Percentiles rank a stretch among this genome's conserved stretches.
These are phyloP conservation scores for Cicer chorassanicum DNA, from an alignment of 306 rosid species.

Conservation along the genomic window DNA sequence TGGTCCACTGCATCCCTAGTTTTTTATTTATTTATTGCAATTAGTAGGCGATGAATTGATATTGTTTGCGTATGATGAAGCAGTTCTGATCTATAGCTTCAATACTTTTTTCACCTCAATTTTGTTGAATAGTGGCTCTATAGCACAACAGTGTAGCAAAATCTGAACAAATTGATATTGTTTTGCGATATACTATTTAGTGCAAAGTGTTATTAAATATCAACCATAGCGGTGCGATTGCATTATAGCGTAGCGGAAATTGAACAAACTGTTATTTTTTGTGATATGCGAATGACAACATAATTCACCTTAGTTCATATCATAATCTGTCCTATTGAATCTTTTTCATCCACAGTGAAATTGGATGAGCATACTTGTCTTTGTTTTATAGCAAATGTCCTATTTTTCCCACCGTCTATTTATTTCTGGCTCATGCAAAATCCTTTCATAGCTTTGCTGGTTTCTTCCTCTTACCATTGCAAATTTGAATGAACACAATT, in stretches of 20 bases:
- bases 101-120: not conserved
- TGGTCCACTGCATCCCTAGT: constrained; percentile 1
- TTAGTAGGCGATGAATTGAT: not conserved
- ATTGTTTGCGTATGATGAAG: constrained; percentile 12
- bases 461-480: constrained; percentile 37
- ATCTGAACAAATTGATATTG: too few relatives aligned
- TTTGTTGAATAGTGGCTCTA: too few relatives aligned
- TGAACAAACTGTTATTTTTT: too few relatives aligned
- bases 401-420: not conserved
- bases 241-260: too few relatives aligned
- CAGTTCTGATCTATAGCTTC: constrained; percentile 4
- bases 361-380: constrained; percentile 11
- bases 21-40: not conserved
- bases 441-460: constrained; percentile 13
- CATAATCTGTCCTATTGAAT: constrained; percentile 13
- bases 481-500: not conserved
- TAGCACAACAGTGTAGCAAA: too few relatives aligned
- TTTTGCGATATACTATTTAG: too few relatives aligned
- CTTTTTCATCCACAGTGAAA: constrained; percentile 6
- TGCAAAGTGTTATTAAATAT: too few relatives aligned
- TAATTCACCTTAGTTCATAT: constrained; percentile 14
- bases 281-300: too few relatives aligned
- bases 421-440: not conserved
- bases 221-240: too few relatives aligned
- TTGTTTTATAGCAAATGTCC: not conserved